These are phyloP conservation scores for Tylopilus subfusipes DNA, from an alignment of 768 basidiomycete genomes.

Conservation along the genomic window DNA sequence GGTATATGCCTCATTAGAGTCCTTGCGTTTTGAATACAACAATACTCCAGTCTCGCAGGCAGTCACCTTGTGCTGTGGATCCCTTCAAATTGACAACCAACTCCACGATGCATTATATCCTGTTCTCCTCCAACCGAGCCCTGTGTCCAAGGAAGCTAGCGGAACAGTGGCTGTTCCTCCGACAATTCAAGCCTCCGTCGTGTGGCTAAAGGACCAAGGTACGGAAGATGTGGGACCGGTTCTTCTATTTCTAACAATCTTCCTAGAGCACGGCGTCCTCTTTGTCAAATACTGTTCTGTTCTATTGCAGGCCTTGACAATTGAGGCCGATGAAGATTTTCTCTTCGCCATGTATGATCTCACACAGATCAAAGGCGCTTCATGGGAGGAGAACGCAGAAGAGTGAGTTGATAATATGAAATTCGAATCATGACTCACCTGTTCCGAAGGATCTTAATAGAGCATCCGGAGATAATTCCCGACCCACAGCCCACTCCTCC, in stretches of 20 bases:
- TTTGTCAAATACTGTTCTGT: constrained; percentile 98
- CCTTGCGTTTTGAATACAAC: constrained; percentile 80
- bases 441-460: constrained; percentile 61
- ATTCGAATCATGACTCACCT: constrained; percentile 2
- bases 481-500: constrained; percentile 64
- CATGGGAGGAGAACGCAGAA: constrained; percentile 75
- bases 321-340: constrained; percentile 97
- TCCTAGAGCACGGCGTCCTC: constrained; percentile 90
- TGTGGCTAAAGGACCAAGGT: constrained; percentile 95
- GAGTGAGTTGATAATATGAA: constrained; percentile 51
- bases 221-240: background rate
- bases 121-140: constrained; percentile 91
- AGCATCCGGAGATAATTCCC: constrained; percentile 60
- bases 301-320: constrained; percentile 87
- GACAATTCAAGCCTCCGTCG: constrained; percentile 82
- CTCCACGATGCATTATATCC: constrained; percentile 95
- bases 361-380: constrained; percentile 83
- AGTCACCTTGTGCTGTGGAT: constrained; percentile 77
- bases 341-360: constrained; percentile 90
- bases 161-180: constrained; percentile 75
- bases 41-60: constrained; percentile 77
- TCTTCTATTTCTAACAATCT: background rate
- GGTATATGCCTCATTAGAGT: constrained; percentile 76
- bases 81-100: constrained; percentile 94
- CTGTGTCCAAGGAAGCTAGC: constrained; percentile 70